These are phyloP conservation scores for Lachnellula suecica DNA, from an alignment of 2,329 filamentous ascomycete genomes.

Conservation along the genomic window DNA sequence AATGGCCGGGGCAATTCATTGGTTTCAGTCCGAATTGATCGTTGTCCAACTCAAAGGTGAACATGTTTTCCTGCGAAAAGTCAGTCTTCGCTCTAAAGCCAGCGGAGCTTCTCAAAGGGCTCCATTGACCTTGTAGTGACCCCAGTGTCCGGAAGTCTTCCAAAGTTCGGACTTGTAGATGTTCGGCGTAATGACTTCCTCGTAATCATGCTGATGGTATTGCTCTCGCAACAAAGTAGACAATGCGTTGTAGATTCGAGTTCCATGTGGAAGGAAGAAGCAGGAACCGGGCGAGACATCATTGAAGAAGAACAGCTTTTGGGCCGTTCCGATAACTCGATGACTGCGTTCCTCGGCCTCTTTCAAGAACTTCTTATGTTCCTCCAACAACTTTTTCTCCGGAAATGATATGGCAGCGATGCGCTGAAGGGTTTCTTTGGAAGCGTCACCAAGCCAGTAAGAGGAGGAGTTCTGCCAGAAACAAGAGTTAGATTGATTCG, in stretches of 20 bases:
- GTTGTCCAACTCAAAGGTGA: constrained; percentile 81
- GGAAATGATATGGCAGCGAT: background rate
- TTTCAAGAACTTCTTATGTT: background rate
- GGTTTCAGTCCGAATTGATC: constrained; percentile 84
- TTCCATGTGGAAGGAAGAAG: constrained; percentile 90
- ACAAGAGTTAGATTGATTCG: background rate
- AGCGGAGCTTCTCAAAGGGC: too few relatives aligned
- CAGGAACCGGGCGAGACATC: constrained; percentile 89
- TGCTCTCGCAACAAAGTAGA: constrained; percentile 78
- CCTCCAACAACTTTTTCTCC: background rate
- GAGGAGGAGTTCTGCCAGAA: background rate
- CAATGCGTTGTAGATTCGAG: constrained; percentile 89
- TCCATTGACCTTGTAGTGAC: constrained; percentile 86
- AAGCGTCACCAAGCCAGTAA: background rate
- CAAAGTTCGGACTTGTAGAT: constrained; percentile 93
- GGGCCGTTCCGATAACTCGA: constrained; percentile 87
- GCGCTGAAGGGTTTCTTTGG: background rate
- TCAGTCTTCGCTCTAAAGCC: too few relatives aligned
- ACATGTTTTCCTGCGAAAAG: too few relatives aligned
- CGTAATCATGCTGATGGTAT: constrained; percentile 91
- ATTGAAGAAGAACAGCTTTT: constrained; percentile 97
- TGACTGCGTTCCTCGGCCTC: constrained; percentile 90
- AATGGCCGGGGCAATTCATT: constrained; percentile 98
- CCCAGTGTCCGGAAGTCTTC: constrained; percentile 95
- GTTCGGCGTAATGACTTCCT: constrained; percentile 93